Evolutionary conservation across 768 basidiomycete species (phyloP), one percentile per base, ranked within the genome.

Genomic region (Termitomyces sp.): DNA sequence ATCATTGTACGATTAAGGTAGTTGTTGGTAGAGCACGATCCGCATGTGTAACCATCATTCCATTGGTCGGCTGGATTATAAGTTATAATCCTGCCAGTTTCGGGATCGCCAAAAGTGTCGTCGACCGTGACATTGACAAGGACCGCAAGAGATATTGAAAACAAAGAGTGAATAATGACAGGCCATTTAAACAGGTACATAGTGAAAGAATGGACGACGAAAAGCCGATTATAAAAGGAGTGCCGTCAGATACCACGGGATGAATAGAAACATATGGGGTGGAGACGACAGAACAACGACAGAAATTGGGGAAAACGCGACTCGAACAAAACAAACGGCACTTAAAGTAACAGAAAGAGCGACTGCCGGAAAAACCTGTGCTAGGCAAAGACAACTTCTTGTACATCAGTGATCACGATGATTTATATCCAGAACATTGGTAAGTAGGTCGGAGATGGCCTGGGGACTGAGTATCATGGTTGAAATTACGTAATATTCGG

Each of bases 41-140:
- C 16, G 37, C 73, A 77, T 22, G 39, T 60, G 30, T 65, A 55
- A 3, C 68, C 67, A 24, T 51, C 45, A n/a, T 65, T 65, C 79
- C 78, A 79, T 12, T 62, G 70, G 7, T 62, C 62, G 6, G 57
- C 42, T 20, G 77, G 76, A 22, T 63, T 37, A 61, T 79, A 78
- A 6, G 59, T 56, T 22, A 79, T 68, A 9, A 53, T 59, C 18
- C 55, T 60, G 27, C 74, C 69, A 39, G 72, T 74, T 22, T 55
- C 20, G 16, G 65, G 57, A 60, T 76, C 70, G 36, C 72, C 71
- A 27, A 63, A 60, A 37, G 69, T 69, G 63, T 79, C 78, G 69
- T 81, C 78, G 37, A 81, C 70, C 5, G 78, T 79, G 32, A 74
- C 62, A 56, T 79, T 79, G 58, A 62, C 57, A 36, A 65, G 64